Base-by-base conservation (phyloP, 805 yeast species). In the Kurtzmaniella fragi region DNA sequence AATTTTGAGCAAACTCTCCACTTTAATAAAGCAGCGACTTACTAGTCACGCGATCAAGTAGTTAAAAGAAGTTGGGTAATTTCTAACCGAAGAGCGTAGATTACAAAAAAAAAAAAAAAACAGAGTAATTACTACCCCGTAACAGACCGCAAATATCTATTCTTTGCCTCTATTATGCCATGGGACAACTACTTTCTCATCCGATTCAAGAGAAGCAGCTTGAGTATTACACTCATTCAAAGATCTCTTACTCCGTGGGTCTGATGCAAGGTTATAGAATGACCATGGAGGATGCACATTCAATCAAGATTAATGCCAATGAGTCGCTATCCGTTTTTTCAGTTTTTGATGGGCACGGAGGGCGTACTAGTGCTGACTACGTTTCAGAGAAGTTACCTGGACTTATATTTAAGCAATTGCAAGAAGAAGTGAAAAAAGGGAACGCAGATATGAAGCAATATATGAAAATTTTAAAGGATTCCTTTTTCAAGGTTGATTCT, bases 301-400 rank as follows among this genome's bases (percentile, higher is more conserved):
- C 77, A 43, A 74, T 78, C 15, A 52, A 70, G 31, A 64, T 74
- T 34, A 72, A 67, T 42, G 72, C 68, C 36, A 67, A 64, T 42
- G 68, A 64, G 26, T 34, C 61, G 10, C 45, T 64, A 23, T 64
- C 75, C 10, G 70, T 84, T 2, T 82, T 80, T 56, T 88, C 83
- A 0, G 84, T 84, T 1, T 84, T 82, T 58, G 95, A 84, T 58
- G 95, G 95, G 2, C 95, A 84, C 56, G 95, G 95, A 2, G 90
- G 91, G 12, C 67, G 73, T 5, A 71, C 73, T 17, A 71, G 84
- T 16, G 79, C 90, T 1, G 69, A 68, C 28, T 75, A 64, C 44
- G 58, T 84, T 4, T 68, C 79, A 31, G 65, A 65, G 16, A 53
- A 54, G 16, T 59, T 79, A 17, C 70, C 71, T 4, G 48, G 48